A percentile compares a stretch with the other conserved stretches of the same genome.
Evolutionary conservation across 1,284 basidiomycete species (phyloP).

Genomic region (Termitomyces sp.): DNA sequence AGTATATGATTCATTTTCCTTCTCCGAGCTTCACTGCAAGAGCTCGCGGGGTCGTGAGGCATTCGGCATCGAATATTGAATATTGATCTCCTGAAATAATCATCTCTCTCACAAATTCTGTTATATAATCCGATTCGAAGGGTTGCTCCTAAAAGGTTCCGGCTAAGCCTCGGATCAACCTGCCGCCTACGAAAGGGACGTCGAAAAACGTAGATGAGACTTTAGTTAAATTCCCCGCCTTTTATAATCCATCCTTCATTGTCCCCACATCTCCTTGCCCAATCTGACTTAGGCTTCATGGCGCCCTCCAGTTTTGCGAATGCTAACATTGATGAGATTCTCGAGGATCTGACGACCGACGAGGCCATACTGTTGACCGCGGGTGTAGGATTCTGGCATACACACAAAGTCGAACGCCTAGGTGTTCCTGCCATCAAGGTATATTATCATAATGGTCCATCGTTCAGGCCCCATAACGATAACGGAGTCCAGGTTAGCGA

Average conservation of each 20-base stretch:
- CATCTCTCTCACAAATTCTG: neutral
- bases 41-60: neutral
- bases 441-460: constrained; percentile 15
- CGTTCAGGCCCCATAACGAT: neutral
- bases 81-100: neutral
- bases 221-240: neutral
- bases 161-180: constrained; percentile 3
- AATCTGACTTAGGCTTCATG: constrained; percentile 33
- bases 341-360: constrained; percentile 63
- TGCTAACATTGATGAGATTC: constrained; percentile 52
- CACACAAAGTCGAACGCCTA: constrained; percentile 56
- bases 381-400: constrained; percentile 76
- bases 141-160: neutral
- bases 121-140: neutral
- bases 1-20: neutral
- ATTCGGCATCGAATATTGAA: neutral
- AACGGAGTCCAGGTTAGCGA: constrained; percentile 51
- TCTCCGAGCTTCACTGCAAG: neutral
- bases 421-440: constrained; percentile 72
- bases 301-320: constrained; percentile 64
- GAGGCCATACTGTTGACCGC: constrained; percentile 68
- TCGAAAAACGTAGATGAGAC: neutral
- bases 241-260: neutral
- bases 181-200: neutral
- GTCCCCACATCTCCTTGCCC: neutral